phyloP scores from a whole-genome alignment of 108 stramenopile species.

The Seminavis robusta region DNA sequence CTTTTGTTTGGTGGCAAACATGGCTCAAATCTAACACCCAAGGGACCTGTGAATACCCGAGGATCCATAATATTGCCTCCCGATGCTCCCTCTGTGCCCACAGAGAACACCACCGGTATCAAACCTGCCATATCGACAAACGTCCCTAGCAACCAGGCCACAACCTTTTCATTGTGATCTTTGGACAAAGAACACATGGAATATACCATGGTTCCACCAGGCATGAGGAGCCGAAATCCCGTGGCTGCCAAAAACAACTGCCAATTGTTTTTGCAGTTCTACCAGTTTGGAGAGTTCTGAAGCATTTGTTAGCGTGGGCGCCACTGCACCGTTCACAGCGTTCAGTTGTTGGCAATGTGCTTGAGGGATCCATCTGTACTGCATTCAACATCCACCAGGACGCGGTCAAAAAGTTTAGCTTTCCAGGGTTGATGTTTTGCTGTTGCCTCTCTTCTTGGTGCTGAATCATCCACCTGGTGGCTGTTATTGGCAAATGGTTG shows the following conservation, averaged over 20 bases:
- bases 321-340: slow-evolving; percentile 1
- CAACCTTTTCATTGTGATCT: slow-evolving; percentile 87
- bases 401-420: slow-evolving; percentile 67
- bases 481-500: not conserved
- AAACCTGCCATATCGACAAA: slow-evolving; percentile 29
- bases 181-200: slow-evolving; percentile 86
- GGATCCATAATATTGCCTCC: slow-evolving; percentile 36
- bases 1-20: slow-evolving; percentile 12
- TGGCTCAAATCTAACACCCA: slow-evolving; percentile 72
- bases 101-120: slow-evolving; percentile 21
- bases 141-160: slow-evolving; percentile 67
- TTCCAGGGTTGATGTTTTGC: too few species aligned
- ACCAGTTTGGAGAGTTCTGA: slow-evolving; percentile 54
- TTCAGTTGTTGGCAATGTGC: slow-evolving; percentile 55
- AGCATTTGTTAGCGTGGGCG: slow-evolving; percentile 25
- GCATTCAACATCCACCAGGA: slow-evolving; percentile 95
- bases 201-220: slow-evolving; percentile 86
- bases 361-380: slow-evolving; percentile 88
- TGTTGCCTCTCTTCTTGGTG: too few species aligned
- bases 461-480: not conserved
- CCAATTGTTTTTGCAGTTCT: slow-evolving; percentile 72
- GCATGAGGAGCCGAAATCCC: slow-evolving; percentile 74
- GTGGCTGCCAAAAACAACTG: too few species aligned
- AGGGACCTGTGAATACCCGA: slow-evolving; percentile 48
- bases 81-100: not conserved